These are phyloP conservation scores for Jaltomata sinuosa DNA, from an alignment of 257 asterid genomes.

Conservation along the genomic window DNA sequence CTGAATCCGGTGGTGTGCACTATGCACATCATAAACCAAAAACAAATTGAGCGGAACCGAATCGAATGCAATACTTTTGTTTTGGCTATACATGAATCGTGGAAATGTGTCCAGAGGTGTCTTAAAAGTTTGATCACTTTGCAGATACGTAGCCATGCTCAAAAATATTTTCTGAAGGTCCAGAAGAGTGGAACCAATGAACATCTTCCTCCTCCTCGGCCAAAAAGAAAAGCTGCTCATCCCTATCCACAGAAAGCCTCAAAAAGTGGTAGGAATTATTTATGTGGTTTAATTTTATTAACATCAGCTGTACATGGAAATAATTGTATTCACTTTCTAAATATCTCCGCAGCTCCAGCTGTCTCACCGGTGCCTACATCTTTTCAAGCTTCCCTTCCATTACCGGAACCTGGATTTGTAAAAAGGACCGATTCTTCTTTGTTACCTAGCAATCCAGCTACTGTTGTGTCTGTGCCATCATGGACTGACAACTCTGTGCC, in stretches of 20 bases:
- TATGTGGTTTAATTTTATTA: background rate
- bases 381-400: constrained; percentile 35
- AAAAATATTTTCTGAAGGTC: constrained; percentile 79
- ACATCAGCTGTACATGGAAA: background rate
- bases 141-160: constrained; percentile 99
- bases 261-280: constrained; percentile 33
- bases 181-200: constrained; percentile 86
- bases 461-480: constrained; percentile 39
- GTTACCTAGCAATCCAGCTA: constrained; percentile 24
- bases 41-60: background rate
- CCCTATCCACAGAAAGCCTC: constrained; percentile 97
- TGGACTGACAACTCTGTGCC: constrained; percentile 53
- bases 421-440: constrained; percentile 37
- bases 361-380: constrained; percentile 42
- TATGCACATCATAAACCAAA: background rate
- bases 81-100: background rate
- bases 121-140: constrained; percentile 1
- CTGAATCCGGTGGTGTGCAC: background rate
- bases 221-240: constrained; percentile 92
- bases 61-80: background rate
- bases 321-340: constrained; percentile 3
- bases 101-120: background rate
- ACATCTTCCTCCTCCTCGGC: constrained; percentile 97
- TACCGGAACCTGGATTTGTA: constrained; percentile 40
- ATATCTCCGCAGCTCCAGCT: constrained; percentile 37